These are phyloP conservation scores for Laguncularia racemosa DNA, from an alignment of 345 rosid species.

Conservation along the genomic window DNA sequence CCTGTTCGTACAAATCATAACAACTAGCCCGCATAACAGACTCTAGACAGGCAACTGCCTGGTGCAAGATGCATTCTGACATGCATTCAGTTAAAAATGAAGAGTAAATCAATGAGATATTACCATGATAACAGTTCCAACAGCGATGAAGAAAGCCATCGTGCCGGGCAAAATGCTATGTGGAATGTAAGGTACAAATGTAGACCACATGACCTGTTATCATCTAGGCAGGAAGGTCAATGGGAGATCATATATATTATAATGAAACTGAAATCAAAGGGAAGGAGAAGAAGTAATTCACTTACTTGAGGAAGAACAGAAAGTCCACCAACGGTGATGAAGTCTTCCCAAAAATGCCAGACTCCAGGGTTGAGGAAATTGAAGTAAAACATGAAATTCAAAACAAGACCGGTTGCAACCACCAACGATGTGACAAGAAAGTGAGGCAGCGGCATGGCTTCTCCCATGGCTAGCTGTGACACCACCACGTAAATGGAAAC, in stretches of 20 bases:
- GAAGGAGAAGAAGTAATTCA: conserved; percentile 8
- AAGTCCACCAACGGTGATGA: conserved; percentile 68
- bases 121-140: conserved; percentile 74
- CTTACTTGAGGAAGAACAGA: conserved; percentile 74
- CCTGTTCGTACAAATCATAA: no score
- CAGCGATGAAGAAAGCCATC: conserved; percentile 46
- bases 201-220: conserved; percentile 85
- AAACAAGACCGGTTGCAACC: conserved; percentile 49
- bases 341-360: conserved; percentile 85
- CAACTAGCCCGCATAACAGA: no score
- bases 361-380: conserved; percentile 35
- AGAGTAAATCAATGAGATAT: conserved; percentile 11
- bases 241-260: conserved; percentile 1
- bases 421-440: conserved; percentile 47
- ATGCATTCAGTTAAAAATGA: no score
- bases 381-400: conserved; percentile 50
- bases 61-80: no score
- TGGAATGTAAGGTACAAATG: conserved; percentile 77
- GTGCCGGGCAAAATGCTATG: conserved; percentile 59
- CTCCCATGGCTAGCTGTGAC: conserved; percentile 74
- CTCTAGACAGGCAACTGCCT: no score
- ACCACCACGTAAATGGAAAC: conserved; percentile 47
- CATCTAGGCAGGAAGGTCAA: conserved; percentile 3
- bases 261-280: not conserved
- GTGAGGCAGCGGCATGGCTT: conserved; percentile 68